Evolutionary conservation across 768 basidiomycete genomes (phyloP).

Genomic region (Sistotremastrum niveocremeum): DNA sequence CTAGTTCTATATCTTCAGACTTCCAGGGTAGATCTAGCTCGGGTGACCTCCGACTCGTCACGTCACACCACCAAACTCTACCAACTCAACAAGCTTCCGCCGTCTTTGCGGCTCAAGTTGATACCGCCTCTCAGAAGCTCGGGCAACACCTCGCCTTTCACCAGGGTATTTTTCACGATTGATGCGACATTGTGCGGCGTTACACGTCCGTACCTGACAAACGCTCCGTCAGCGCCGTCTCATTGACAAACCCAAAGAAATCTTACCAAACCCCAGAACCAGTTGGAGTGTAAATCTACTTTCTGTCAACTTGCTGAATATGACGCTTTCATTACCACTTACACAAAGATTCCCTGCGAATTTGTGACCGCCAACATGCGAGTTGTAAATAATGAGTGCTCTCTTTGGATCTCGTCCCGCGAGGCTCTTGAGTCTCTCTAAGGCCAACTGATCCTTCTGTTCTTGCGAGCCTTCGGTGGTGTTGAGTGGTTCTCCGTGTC

Average conservation of each 20-base stretch:
- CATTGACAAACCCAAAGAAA: too few species aligned
- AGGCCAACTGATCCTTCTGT: slow-evolving; percentile 42
- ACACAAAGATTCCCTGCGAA: slow-evolving; percentile 88
- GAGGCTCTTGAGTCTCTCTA: slow-evolving; percentile 31
- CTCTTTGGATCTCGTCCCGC: slow-evolving; percentile 43
- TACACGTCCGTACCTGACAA: slow-evolving; percentile 66
- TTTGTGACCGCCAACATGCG: slow-evolving; percentile 89
- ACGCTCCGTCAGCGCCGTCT: too few species aligned
- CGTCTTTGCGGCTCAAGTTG: slow-evolving; percentile 31
- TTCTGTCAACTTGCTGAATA: background rate
- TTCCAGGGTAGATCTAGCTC: too few species aligned
- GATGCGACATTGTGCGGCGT: slow-evolving; percentile 79
- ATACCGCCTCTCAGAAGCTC: slow-evolving; percentile 77
- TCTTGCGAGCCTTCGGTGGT: slow-evolving; percentile 36
- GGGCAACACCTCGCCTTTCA: slow-evolving; percentile 72
- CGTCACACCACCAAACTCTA: too few species aligned
- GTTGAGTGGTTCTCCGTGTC: slow-evolving; percentile 41
- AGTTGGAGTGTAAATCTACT: slow-evolving; percentile 72
- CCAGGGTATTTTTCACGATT: slow-evolving; percentile 78
- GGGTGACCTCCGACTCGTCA: too few species aligned
- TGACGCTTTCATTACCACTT: slow-evolving; percentile 19
- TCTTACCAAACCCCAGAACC: slow-evolving; percentile 60
- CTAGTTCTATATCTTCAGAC: too few species aligned
- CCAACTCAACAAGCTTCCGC: too few species aligned
- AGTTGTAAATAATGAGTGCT: slow-evolving; percentile 74